Base-by-base conservation (phyloP, 164 flowering plant species). In the Litsea cubeba region DNA sequence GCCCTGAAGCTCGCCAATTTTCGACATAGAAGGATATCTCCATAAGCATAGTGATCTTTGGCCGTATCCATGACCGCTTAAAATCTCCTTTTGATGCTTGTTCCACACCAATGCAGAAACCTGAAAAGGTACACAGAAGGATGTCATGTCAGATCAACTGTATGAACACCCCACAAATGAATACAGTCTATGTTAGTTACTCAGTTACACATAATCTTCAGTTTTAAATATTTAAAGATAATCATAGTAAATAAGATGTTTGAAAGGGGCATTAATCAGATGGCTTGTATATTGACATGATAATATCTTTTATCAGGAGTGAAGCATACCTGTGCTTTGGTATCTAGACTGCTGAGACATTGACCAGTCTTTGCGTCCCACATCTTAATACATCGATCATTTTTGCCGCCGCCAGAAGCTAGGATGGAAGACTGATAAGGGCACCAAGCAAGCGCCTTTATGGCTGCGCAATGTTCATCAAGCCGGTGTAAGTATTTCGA, bases 371-470 rank as follows among this genome's bases (percentile, higher is more conserved):
- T 85, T 46, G 68, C 70, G 50, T 85, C 82, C 88, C 88, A 88
- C 54, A 88, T 68, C 81, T 82, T 88, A 50, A 88, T 81, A 65
- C 82, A 79, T 67, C 88, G 83, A 77, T 87, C 89, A 0, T 51
- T 7, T n/a, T 77, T 67, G 70, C 87, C 89, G 54, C 91, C 87
- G 23, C 88, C 89, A 23, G 88, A 83, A 67, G 89, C 91, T 46
- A 87, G 83, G 30, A 84, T 76, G 35, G 82, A 65, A 50, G 60
- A 68, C 69, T 85, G 81, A 74, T 87, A 74, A 1, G 88, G 91
- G 64, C 90, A 84, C 92, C 92, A 87, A 6, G 88, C 89, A 15
- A 87, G 86, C 60, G 89, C 88, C 81, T 85, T 87, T n/a, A 88
- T 87, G 26, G 90, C 87, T 25, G 87, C 87, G 4, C 50, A 18